Percentiles rank a stretch among this genome's conserved stretches.
phyloP scores from a whole-genome alignment of 805 yeast genomes.

The Teunomyces pallodes region DNA sequence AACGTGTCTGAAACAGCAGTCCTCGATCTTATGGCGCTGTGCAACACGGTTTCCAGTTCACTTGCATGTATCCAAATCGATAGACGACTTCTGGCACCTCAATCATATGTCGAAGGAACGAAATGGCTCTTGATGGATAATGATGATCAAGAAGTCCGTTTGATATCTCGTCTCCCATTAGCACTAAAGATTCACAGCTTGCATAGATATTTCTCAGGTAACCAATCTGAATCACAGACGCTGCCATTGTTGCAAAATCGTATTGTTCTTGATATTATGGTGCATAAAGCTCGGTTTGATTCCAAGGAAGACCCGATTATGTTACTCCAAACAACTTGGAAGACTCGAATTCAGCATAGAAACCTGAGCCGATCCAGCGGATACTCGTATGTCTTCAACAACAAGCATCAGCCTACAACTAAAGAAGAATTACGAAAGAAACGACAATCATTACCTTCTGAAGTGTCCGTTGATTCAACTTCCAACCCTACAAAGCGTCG shows the following conservation, averaged over 20 bases:
- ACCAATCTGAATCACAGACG: neutral
- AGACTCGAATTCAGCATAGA: neutral
- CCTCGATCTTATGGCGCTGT: neutral
- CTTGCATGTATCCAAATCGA: conserved; percentile 10
- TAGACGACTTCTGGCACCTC: neutral
- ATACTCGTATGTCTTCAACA: conserved; percentile 1
- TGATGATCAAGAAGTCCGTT: neutral
- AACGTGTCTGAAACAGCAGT: neutral
- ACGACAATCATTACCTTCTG: neutral
- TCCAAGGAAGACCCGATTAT: neutral
- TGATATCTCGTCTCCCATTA: conserved; percentile 9
- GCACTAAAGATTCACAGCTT: conserved; percentile 11
- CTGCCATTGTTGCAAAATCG: neutral
- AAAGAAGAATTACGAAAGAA: neutral
- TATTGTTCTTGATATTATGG: conserved; percentile 1
- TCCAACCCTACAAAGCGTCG: neutral
- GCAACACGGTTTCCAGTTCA: neutral
- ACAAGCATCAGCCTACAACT: neutral
- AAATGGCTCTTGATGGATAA: conserved; percentile 11
- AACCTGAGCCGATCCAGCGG: neutral
- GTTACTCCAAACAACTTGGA: conserved; percentile 3
- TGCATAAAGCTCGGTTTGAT: neutral
- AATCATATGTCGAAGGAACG: conserved; percentile 7
- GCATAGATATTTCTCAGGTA: conserved; percentile 4
- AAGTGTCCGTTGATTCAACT: neutral